phyloP scores from a whole-genome alignment of 2,329 filamentous ascomycete genomes.

The Pyrenophora tritici-repentis region DNA sequence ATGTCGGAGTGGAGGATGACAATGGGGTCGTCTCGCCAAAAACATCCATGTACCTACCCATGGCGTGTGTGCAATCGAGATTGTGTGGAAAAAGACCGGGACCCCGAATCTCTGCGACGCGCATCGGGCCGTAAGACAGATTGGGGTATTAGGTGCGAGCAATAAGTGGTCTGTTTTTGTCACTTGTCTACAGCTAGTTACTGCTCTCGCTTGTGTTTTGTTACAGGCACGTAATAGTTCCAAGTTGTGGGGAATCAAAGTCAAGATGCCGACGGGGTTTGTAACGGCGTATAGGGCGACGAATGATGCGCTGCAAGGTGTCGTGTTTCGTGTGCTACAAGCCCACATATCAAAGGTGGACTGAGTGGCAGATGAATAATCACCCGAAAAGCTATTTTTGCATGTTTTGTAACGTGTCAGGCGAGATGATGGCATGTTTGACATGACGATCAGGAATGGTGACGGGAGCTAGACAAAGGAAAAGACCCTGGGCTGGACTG shows the following conservation, averaged over 20 bases:
- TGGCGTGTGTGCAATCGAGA: neutral
- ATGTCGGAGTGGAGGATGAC: no score
- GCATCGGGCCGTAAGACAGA: conserved; percentile 15
- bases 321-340: neutral
- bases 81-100: neutral
- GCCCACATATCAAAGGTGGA: no score
- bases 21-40: no score
- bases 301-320: neutral
- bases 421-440: neutral
- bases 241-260: no score
- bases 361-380: no score
- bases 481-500: neutral
- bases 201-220: neutral
- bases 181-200: no score
- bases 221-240: neutral
- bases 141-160: conserved; percentile 17
- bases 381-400: no score
- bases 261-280: no score
- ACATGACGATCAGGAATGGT: neutral
- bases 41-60: no score
- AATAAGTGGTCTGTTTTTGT: neutral
- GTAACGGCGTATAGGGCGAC: neutral
- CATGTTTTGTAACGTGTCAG: no score
- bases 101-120: conserved; percentile 1
- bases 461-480: no score